A percentile compares a stretch with the other conserved stretches of the same genome.
Evolutionary conservation across 768 basidiomycete genomes (phyloP).

Genomic region (Lentinus tigrinus): DNA sequence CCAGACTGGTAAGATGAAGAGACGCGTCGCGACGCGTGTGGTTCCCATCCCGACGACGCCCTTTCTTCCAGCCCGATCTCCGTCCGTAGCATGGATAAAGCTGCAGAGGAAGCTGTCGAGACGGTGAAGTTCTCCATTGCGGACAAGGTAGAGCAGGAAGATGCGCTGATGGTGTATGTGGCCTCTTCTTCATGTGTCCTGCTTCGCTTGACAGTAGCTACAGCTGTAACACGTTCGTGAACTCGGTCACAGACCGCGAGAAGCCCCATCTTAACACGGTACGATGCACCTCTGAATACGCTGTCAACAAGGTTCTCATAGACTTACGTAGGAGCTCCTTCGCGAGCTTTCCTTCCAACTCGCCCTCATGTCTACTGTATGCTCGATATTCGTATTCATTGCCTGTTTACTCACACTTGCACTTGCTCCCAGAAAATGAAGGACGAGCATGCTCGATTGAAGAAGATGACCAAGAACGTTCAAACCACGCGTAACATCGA

Average conservation of each 20-base stretch:
- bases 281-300: neutral
- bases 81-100: constrained; percentile 9
- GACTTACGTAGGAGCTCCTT: neutral
- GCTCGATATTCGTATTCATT: neutral
- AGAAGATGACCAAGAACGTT: neutral
- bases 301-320: neutral
- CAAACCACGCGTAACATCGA: neutral
- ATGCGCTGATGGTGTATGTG: constrained; percentile 8
- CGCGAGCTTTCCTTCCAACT: constrained; percentile 12
- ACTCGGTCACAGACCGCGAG: constrained; percentile 11
- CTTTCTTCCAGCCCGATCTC: constrained; percentile 8
- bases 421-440: constrained; percentile 4
- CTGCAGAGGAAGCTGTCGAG: constrained; percentile 4
- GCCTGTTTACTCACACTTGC: too few species aligned
- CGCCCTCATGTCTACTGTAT: constrained; percentile 5
- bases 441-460: neutral
- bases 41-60: neutral
- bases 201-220: neutral
- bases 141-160: neutral
- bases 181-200: neutral
- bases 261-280: constrained; percentile 10
- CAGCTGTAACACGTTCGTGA: constrained; percentile 18
- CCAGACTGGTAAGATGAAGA: constrained; percentile 3
- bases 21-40: neutral
- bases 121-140: constrained; percentile 8